Evolutionary conservation across 1,284 basidiomycete genomes (phyloP), one percentile per base, ranked within the genome.

Genomic region (Cutaneotrichosporon curvatum): DNA sequence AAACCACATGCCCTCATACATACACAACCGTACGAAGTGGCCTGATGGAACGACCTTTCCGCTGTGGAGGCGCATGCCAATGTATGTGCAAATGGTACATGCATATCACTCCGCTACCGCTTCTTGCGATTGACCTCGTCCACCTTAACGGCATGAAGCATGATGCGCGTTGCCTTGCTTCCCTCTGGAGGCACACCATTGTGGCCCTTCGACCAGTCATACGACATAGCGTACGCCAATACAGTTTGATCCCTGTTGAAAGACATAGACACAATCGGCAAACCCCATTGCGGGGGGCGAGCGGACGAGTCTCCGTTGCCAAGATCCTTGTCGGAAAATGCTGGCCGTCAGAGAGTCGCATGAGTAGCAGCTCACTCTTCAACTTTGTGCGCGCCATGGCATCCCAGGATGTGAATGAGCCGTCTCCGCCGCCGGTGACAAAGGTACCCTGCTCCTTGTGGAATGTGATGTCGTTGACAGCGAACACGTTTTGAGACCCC

Each of bases 401-500:
- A 46, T 70, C 67, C 63, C 56, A 60, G 56, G 49, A 57, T 40
- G 58, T 62, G 41, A 62, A 43, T 39, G 51, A 50, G 15, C 63
- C 66, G 67, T 83, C 61, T 10, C 68, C 68, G 77, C 92, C 92
- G 51, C 85, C 89, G 0, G 91, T 96, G 25, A 87, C 86, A 73
- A 96, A 96, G 1, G 92, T 97, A 37, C 90, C 91, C 56, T 94
- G 86, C 1, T 83, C 78, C 38, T 87, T 87, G 66, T 96, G 90
- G 78, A 96, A 96, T 1, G 81, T 80, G 60, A 89, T 85, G 48
- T 87, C 84, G 62, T 98, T 97, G 48, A 97, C 90, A 1, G 91
- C 80, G 64, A 81, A 97, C 14, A 97, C 85, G 40, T 90, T 74
- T 0, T 84, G 81, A 57, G 86, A 59, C 39, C 50, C 48, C 1